A percentile compares a stretch with the other conserved stretches of the same genome.
These are phyloP conservation scores for Karstenula rhodostoma DNA, from an alignment of 2,329 filamentous ascomycete species.

Conservation along the genomic window DNA sequence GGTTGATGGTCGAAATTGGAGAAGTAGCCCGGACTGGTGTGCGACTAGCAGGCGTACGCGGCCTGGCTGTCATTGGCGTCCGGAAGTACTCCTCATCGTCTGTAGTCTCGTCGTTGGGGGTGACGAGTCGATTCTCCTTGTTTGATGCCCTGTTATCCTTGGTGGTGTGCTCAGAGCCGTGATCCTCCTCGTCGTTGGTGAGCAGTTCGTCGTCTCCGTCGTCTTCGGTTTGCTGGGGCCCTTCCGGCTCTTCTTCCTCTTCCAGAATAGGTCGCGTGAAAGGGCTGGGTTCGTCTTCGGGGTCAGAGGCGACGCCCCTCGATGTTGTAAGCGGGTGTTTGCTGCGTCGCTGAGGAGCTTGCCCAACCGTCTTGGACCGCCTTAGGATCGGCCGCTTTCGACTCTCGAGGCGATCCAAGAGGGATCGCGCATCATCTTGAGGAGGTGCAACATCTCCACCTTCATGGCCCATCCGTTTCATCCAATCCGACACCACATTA, in stretches of 20 bases:
- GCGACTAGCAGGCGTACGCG: slow-evolving; percentile 35
- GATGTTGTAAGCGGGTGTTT: slow-evolving; percentile 61
- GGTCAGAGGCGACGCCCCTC: slow-evolving; percentile 65
- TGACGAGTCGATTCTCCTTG: slow-evolving; percentile 37
- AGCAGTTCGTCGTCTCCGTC: slow-evolving; percentile 92
- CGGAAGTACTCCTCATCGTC: slow-evolving; percentile 55
- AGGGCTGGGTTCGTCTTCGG: slow-evolving; percentile 53
- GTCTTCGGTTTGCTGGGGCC: slow-evolving; percentile 74
- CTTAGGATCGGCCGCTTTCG: slow-evolving; percentile 61
- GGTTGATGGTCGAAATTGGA: slow-evolving; percentile 43
- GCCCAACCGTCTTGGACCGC: slow-evolving; percentile 55
- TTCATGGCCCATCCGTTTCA: slow-evolving; percentile 71
- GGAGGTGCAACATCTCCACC: slow-evolving; percentile 63
- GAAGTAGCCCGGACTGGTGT: slow-evolving; percentile 34
- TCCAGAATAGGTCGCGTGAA: slow-evolving; percentile 52
- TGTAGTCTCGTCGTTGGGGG: slow-evolving; percentile 44
- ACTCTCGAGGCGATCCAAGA: slow-evolving; percentile 66
- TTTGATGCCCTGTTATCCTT: slow-evolving; percentile 30
- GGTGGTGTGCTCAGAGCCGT: slow-evolving; percentile 37
- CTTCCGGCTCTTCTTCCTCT: slow-evolving; percentile 54
- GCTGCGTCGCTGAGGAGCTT: slow-evolving; percentile 39
- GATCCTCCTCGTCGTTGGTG: slow-evolving; percentile 71
- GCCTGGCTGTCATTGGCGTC: slow-evolving; percentile 49
- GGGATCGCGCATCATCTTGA: slow-evolving; percentile 66
- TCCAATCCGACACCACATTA: slow-evolving; percentile 88